phyloP scores from a whole-genome alignment of 2,329 filamentous ascomycete genomes.

The Waltergamsia citrina region DNA sequence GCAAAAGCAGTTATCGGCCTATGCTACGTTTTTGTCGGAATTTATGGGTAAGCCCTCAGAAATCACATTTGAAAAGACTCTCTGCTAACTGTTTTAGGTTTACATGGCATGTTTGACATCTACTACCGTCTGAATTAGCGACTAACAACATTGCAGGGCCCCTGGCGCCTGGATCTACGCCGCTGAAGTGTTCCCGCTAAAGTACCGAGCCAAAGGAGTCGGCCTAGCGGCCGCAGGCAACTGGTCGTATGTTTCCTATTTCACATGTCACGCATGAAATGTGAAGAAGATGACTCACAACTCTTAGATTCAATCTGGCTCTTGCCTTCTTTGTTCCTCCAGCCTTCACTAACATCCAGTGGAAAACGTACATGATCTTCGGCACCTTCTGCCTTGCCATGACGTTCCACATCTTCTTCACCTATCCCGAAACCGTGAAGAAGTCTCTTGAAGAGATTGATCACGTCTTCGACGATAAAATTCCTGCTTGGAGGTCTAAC shows the following conservation, averaged over 20 bases:
- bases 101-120: too few species aligned
- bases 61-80: too few species aligned
- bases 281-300: not conserved
- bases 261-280: too few species aligned
- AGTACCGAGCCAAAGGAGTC: slow-evolving; percentile 42
- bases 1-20: slow-evolving; percentile 41
- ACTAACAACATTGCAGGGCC: too few species aligned
- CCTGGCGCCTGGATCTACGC: slow-evolving; percentile 15
- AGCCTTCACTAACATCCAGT: slow-evolving; percentile 29
- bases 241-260: slow-evolving; percentile 27
- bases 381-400: slow-evolving; percentile 31
- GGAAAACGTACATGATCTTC: slow-evolving; percentile 39
- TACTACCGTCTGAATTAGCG: too few species aligned
- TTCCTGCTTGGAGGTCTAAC: slow-evolving; percentile 5
- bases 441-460: slow-evolving; percentile 56
- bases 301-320: slow-evolving; percentile 24
- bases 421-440: slow-evolving; percentile 35
- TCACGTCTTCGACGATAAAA: slow-evolving; percentile 14
- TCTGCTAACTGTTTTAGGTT: too few species aligned
- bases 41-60: too few species aligned
- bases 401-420: slow-evolving; percentile 31
- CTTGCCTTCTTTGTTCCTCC: slow-evolving; percentile 27
- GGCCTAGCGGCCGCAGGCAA: slow-evolving; percentile 37
- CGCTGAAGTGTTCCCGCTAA: slow-evolving; percentile 28
- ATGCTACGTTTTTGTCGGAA: slow-evolving; percentile 34